These are phyloP conservation scores for Gracilaria gracilis DNA, from an alignment of 23 red algal genomes.

Conservation along the genomic window DNA sequence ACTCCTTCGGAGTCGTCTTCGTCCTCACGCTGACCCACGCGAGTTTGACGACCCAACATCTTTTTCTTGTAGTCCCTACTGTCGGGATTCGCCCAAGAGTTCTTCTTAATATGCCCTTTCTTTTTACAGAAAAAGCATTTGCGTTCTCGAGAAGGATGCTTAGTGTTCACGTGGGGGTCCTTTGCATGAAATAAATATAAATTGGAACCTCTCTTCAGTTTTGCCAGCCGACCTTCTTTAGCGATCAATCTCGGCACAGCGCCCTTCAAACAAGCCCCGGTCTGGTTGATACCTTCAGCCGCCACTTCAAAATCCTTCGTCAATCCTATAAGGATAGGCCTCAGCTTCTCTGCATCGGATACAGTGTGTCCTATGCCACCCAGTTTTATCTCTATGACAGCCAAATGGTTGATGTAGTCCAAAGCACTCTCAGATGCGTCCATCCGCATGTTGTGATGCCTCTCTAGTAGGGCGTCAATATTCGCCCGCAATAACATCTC, in stretches of 20 bases:
- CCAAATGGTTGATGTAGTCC: conserved; percentile 6
- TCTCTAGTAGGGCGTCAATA: background rate
- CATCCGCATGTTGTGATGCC: background rate
- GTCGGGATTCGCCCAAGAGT: background rate
- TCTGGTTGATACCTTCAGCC: background rate
- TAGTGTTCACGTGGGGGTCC: background rate
- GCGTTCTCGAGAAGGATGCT: background rate
- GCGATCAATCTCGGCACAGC: background rate
- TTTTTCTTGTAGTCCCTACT: background rate
- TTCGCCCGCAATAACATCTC: background rate
- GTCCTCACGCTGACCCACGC: no score
- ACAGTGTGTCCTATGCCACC: background rate
- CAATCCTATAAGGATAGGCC: background rate
- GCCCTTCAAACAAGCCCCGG: background rate
- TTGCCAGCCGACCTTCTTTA: background rate
- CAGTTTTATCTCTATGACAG: background rate
- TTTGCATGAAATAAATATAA: background rate
- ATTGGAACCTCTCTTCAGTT: background rate
- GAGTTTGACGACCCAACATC: background rate
- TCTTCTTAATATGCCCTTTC: background rate
- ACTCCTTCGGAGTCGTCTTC: no score
- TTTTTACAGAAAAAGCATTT: background rate
- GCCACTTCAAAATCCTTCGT: background rate
- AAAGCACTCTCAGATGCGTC: background rate
- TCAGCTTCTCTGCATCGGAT: background rate